A percentile compares a stretch with the other conserved stretches of the same genome.
Evolutionary conservation across 495 filamentous ascomycete genomes (phyloP).

Genomic region (Neurospora sp.): DNA sequence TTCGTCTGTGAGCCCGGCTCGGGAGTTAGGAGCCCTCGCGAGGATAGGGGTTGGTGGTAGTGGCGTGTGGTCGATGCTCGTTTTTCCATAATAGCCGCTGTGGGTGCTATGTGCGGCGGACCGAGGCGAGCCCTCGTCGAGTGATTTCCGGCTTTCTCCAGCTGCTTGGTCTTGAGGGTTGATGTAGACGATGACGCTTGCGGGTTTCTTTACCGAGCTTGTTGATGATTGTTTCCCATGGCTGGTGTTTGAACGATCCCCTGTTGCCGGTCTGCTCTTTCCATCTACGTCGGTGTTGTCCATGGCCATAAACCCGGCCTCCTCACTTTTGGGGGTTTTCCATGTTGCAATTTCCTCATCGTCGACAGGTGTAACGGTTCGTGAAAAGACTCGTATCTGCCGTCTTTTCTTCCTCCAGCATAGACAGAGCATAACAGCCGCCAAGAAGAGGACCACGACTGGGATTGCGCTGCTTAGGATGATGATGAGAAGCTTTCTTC

Average conservation of each 20-base stretch:
- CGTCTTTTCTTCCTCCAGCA: slow-evolving; percentile 22
- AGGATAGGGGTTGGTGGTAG: slow-evolving; percentile 35
- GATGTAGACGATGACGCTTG: slow-evolving; percentile 38
- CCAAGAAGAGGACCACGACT: slow-evolving; percentile 24
- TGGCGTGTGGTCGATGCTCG: slow-evolving; percentile 26
- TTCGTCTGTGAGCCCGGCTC: slow-evolving; percentile 39
- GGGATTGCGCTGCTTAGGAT: slow-evolving; percentile 34
- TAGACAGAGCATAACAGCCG: slow-evolving; percentile 20
- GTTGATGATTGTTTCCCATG: slow-evolving; percentile 30
- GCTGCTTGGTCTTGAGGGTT: slow-evolving; percentile 3
- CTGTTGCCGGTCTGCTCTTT: slow-evolving; percentile 9
- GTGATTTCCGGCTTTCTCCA: slow-evolving; percentile 18
- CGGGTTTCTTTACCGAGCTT: slow-evolving; percentile 26
- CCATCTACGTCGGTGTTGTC: slow-evolving; percentile 13
- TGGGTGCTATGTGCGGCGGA: slow-evolving; percentile 12
- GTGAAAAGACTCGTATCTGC: slow-evolving; percentile 28
- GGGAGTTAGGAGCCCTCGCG: slow-evolving; percentile 37
- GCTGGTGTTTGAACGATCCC: slow-evolving; percentile 12
- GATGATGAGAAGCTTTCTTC: slow-evolving; percentile 20
- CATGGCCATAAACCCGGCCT: slow-evolving; percentile 6
- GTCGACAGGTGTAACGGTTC: slow-evolving; percentile 39
- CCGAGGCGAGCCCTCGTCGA: slow-evolving; percentile 26
- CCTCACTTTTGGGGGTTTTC: slow-evolving; percentile 27
- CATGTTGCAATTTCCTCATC: slow-evolving; percentile 44
- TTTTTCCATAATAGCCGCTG: slow-evolving; percentile 12